Evolutionary conservation across 164 flowering plant species (phyloP).

Genomic region (Warburgia ugandensis): DNA sequence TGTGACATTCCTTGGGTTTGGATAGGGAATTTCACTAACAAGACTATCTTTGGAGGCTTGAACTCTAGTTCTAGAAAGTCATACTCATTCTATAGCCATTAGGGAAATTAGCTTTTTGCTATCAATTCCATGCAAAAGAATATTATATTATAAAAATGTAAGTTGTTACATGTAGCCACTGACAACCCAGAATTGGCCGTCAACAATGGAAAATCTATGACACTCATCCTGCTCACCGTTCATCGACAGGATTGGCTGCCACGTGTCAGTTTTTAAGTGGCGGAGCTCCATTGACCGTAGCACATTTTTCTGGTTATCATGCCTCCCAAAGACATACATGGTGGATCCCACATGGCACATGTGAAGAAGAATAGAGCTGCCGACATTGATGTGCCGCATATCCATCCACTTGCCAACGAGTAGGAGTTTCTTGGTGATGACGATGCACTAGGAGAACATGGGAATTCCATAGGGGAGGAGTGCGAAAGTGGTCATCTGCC

Average conservation of each 20-base stretch:
- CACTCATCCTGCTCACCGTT: conserved; percentile 23
- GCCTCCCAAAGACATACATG: conserved; percentile 23
- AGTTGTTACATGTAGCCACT: conserved; percentile 35
- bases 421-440: conserved; percentile 18
- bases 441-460: conserved; percentile 26
- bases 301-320: conserved; percentile 26
- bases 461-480: conserved; percentile 14
- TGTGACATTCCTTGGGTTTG: no score
- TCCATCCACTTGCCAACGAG: conserved; percentile 27
- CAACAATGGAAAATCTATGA: conserved; percentile 16
- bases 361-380: conserved; percentile 25
- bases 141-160: no score
- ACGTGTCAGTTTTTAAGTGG: conserved; percentile 13
- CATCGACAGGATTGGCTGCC: conserved; percentile 16
- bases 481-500: background rate
- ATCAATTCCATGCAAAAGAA: no score
- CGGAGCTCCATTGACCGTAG: conserved; percentile 16
- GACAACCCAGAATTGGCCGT: conserved; percentile 24
- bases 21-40: no score
- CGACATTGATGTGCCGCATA: conserved; percentile 18
- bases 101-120: no score
- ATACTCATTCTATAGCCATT: no score
- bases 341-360: conserved; percentile 11
- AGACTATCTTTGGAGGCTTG: no score
- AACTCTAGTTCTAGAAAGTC: no score